Base-by-base conservation (phyloP, 331 rosid genomes). In the Pyrus hybrid region DNA sequence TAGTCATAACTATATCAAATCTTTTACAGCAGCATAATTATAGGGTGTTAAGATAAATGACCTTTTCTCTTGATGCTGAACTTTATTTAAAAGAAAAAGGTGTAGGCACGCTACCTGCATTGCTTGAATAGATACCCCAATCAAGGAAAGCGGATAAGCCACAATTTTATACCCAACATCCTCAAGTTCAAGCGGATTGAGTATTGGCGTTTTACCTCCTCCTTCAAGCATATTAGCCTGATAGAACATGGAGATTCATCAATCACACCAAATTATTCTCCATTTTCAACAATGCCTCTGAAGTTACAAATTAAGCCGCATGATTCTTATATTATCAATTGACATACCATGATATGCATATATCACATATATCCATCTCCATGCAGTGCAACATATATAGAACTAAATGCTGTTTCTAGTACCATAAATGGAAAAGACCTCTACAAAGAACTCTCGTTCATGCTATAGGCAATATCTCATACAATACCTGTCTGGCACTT, bases 191-290 rank as follows among this genome's bases (percentile, higher is more conserved):
- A 87, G 83, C 41, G 93, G 96, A 81, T 51, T 86, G 43, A 90
- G 84, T 76, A 93, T 83, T 2, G 97, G 98, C 47, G 98, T 88
- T 86, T 91, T 93, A 30, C 96, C 98, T 43, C 97, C 98, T 81
- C 98, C 98, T 90, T 93, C 97, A 75, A 93, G 97, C 98, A 93
- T 91, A 85, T 90, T 93, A 58, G 96, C 96, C 98, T 91, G 80
- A 83, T 62, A 80, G 75, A 79, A 53, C 67, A 64, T 70, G 63
- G 58, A 75, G 53, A 25, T 33, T 83, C 47, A 60, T 61, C 63
- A 81, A 43, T 21, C 69, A 73, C 49, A 4, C 37, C 60, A 87
- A 18, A 73, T 14, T 37, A 57, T 23, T 33, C 14, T 26, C 66
- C 71, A 25, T 41, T 47, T 64, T 41, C 43, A 11, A 41, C 23